phyloP scores from a whole-genome alignment of 495 filamentous ascomycete species.

The Aspergillus indologenus region DNA sequence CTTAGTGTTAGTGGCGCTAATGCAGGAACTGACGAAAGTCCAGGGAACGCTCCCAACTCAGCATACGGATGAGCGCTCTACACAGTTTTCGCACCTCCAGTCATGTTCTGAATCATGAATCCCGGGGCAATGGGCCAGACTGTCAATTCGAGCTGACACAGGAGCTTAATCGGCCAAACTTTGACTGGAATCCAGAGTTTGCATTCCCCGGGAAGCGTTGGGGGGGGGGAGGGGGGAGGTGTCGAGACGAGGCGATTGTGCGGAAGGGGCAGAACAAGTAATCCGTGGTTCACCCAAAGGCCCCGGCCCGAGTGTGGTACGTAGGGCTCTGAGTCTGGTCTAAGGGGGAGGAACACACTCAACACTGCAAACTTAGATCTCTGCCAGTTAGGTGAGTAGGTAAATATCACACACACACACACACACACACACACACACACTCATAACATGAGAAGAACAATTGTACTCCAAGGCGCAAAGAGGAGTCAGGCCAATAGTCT shows the following conservation, averaged over 20 bases:
- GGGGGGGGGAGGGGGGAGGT: background rate
- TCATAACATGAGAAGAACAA: background rate
- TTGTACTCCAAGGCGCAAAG: too few species aligned
- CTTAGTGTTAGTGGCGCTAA: slow-evolving; percentile 32
- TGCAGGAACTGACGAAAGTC: slow-evolving; percentile 42
- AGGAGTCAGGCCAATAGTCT: too few species aligned
- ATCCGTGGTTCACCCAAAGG: background rate
- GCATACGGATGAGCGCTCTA: too few species aligned
- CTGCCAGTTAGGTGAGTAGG: background rate
- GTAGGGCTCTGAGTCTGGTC: background rate
- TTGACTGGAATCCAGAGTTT: background rate
- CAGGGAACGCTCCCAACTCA: background rate
- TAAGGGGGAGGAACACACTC: background rate
- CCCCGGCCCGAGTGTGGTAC: background rate
- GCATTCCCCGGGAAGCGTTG: background rate
- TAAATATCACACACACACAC: too few species aligned
- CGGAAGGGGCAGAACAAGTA: background rate
- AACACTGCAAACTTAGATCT: background rate
- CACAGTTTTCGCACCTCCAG: slow-evolving; percentile 16
- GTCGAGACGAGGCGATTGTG: background rate
- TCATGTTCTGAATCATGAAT: slow-evolving; percentile 17
- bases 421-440: too few species aligned
- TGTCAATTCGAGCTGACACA: slow-evolving; percentile 6
- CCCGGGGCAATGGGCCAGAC: slow-evolving; percentile 9
- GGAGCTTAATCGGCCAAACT: slow-evolving; percentile 8